Evolutionary conservation across 2,329 filamentous ascomycete genomes (phyloP).

Genomic region (Colletotrichum paranaense): DNA sequence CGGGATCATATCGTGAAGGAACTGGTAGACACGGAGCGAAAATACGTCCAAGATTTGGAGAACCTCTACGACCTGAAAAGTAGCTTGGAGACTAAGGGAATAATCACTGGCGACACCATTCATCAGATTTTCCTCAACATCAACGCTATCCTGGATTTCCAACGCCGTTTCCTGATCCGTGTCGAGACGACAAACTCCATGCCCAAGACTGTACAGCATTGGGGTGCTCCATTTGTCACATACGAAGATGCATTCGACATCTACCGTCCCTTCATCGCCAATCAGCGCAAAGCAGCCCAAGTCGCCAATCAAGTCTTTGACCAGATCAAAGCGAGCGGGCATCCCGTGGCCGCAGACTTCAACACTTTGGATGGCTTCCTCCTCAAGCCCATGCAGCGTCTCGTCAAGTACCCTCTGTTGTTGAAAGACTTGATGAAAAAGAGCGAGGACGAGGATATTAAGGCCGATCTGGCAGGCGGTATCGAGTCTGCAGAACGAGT

Average conservation of each 20-base stretch:
- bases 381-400: slow-evolving; percentile 93
- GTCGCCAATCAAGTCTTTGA: slow-evolving; percentile 88
- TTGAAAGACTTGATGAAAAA: slow-evolving; percentile 92
- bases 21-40: slow-evolving; percentile 92
- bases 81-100: slow-evolving; percentile 85
- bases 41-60: slow-evolving; percentile 97
- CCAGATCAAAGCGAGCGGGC: slow-evolving; percentile 82
- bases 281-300: slow-evolving; percentile 90
- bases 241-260: slow-evolving; percentile 91
- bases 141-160: slow-evolving; percentile 94
- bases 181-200: slow-evolving; percentile 95
- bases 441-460: slow-evolving; percentile 77
- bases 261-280: slow-evolving; percentile 97
- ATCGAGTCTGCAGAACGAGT: slow-evolving; percentile 86
- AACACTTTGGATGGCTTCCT: slow-evolving; percentile 92
- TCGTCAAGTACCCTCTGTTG: slow-evolving; percentile 94
- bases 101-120: slow-evolving; percentile 88
- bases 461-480: slow-evolving; percentile 78
- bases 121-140: slow-evolving; percentile 98
- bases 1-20: slow-evolving; percentile 92
- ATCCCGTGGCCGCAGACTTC: slow-evolving; percentile 85
- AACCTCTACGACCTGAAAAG: slow-evolving; percentile 94
- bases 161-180: slow-evolving; percentile 92
- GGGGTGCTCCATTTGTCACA: slow-evolving; percentile 90
- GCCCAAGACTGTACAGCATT: slow-evolving; percentile 81